Conservation (phyloP, 2,329 filamentous ascomycete genomes). For the Emericellopsis atlantica region DNA sequence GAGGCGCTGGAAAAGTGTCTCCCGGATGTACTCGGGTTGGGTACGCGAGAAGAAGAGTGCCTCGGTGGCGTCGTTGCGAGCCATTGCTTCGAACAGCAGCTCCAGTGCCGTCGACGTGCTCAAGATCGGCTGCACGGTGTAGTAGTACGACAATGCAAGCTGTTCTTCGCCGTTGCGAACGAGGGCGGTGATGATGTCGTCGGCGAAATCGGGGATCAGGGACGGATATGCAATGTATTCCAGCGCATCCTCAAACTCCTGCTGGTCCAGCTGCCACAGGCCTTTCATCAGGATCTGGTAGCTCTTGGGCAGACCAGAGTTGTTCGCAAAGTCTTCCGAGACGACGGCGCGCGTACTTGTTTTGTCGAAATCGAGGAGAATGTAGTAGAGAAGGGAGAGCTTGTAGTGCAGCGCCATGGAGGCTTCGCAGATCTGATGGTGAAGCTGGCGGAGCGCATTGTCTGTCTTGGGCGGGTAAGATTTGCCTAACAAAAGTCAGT, state of each 20-base stretch:
- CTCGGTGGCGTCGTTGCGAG: conserved; percentile 54
- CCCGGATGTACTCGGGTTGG: conserved; percentile 48
- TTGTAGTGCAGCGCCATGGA: conserved; percentile 62
- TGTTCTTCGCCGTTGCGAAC: conserved; percentile 49
- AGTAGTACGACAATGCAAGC: conserved; percentile 66
- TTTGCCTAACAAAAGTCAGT: not conserved
- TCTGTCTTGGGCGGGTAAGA: conserved; percentile 63
- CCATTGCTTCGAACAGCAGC: conserved; percentile 57
- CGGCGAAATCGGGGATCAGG: conserved; percentile 67
- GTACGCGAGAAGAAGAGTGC: conserved; percentile 62
- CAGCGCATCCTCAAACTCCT: conserved; percentile 57
- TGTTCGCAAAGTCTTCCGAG: conserved; percentile 44
- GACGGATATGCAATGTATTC: conserved; percentile 70
- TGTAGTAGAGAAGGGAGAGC: conserved; percentile 71
- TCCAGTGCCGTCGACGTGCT: conserved; percentile 47
- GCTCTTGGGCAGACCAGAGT: conserved; percentile 56
- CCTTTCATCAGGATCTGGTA: conserved; percentile 76
- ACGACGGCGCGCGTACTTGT: conserved; percentile 34
- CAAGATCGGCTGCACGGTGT: conserved; percentile 63
- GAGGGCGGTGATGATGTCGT: conserved; percentile 64
- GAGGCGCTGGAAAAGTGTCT: conserved; percentile 54
- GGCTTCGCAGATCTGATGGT: conserved; percentile 54
- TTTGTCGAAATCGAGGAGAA: conserved; percentile 62
- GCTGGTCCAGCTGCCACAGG: conserved; percentile 66
- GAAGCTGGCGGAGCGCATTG: conserved; percentile 53